Percentiles rank a stretch among this genome's conserved stretches.
phyloP scores from a whole-genome alignment of 345 rosid genomes.

The Populus tremula region DNA sequence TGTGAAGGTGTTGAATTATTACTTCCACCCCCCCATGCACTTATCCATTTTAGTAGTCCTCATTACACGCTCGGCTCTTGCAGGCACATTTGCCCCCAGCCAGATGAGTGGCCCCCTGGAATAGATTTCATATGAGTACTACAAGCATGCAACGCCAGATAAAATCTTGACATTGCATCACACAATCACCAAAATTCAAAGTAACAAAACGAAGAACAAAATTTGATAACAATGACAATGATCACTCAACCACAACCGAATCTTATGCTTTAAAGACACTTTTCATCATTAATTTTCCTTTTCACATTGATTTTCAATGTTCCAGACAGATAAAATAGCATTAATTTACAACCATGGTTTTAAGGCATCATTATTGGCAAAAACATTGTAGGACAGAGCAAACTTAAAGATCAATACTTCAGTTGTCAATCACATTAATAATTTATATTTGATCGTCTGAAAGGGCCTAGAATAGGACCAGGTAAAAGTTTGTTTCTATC shows the following conservation, averaged over 20 bases:
- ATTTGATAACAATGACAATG: neutral
- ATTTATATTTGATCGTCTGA: neutral
- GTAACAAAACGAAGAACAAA: neutral
- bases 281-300: neutral
- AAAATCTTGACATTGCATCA: neutral
- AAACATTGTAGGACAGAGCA: no score
- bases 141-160: neutral
- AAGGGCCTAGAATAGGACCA: neutral
- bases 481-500: neutral
- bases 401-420: neutral
- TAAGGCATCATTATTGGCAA: neutral
- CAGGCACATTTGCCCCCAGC: constrained; percentile 51
- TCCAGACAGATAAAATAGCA: no score
- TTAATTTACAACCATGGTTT: neutral
- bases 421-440: neutral
- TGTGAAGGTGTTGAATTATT: no score
- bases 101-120: constrained; percentile 45
- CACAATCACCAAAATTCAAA: neutral
- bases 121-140: neutral
- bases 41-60: no score
- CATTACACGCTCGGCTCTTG: neutral
- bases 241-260: neutral
- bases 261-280: neutral
- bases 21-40: no score
- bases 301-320: no score